These are phyloP conservation scores for Cercospora berteroae DNA, from an alignment of 2,329 filamentous ascomycete genomes.

Conservation along the genomic window DNA sequence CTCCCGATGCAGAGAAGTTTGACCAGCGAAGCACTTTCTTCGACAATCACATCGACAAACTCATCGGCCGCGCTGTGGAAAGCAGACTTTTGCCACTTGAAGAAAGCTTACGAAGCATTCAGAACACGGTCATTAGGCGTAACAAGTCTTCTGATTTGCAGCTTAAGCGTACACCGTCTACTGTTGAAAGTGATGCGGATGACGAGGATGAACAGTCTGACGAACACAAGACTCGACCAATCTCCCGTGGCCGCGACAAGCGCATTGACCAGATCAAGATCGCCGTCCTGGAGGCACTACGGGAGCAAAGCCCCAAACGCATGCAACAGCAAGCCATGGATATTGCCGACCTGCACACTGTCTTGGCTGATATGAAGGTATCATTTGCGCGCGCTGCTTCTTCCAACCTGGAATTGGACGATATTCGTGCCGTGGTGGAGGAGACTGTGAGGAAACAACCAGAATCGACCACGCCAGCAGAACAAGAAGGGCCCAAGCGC, in stretches of 20 bases:
- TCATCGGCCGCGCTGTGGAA: conserved; percentile 76
- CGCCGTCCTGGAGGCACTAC: conserved; percentile 62
- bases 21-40: conserved; percentile 82
- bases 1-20: conserved; percentile 79
- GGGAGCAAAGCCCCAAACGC: conserved; percentile 33
- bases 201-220: conserved; percentile 72
- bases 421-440: conserved; percentile 41
- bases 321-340: conserved; percentile 31
- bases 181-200: conserved; percentile 83
- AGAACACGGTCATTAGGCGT: conserved; percentile 48
- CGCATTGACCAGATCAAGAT: conserved; percentile 74
- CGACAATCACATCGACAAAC: conserved; percentile 80
- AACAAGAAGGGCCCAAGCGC: conserved; percentile 28
- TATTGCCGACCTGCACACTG: conserved; percentile 46
- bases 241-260: conserved; percentile 75
- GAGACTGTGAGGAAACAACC: conserved; percentile 35
- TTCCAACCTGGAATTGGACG: conserved; percentile 46
- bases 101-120: conserved; percentile 72
- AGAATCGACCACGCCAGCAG: conserved; percentile 31
- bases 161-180: conserved; percentile 42
- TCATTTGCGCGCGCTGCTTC: conserved; percentile 48
- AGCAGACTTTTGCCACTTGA: conserved; percentile 78
- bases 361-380: conserved; percentile 49
- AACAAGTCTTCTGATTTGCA: conserved; percentile 57
- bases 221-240: conserved; percentile 61